Evolutionary conservation across 2,329 filamentous ascomycete species (phyloP).

Genomic region (Shiraia sp.): DNA sequence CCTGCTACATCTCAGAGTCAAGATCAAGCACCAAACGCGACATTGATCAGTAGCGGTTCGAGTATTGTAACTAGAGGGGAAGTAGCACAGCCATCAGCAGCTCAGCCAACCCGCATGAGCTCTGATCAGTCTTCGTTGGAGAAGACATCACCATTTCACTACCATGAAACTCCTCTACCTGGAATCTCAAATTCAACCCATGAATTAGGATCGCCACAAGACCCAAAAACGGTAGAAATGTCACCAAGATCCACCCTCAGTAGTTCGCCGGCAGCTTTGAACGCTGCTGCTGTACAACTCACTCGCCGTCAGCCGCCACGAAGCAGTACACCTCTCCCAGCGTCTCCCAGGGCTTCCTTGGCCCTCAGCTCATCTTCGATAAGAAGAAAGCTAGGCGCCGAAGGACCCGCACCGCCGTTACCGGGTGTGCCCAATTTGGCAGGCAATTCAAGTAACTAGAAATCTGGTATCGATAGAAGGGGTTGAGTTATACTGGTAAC

Average conservation of each 20-base stretch:
- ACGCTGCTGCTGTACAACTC: conserved; percentile 14
- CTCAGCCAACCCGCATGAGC: conserved; percentile 8
- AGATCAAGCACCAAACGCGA: conserved; percentile 1
- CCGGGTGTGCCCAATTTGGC: conserved; percentile 3
- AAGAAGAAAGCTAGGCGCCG: conserved; percentile 10
- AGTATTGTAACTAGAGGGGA: conserved; percentile 7
- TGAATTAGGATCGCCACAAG: no score
- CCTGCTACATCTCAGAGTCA: not conserved
- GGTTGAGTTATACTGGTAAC: conserved; percentile 14
- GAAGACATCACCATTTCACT: not conserved
- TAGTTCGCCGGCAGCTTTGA: conserved; percentile 2
- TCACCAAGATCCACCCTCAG: not conserved
- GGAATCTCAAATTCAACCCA: not conserved
- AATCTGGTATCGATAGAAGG: conserved; percentile 6
- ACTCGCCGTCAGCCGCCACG: conserved; percentile 13
- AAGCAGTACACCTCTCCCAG: conserved; percentile 15
- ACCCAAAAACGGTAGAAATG: no score
- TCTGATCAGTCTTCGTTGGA: conserved; percentile 7
- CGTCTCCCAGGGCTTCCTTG: conserved; percentile 20
- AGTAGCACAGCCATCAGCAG: conserved; percentile 8
- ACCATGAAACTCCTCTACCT: conserved; percentile 4
- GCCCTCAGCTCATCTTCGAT: conserved; percentile 9
- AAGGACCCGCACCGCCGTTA: conserved; percentile 3
- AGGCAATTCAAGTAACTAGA: conserved; percentile 9
- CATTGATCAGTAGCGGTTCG: conserved; percentile 3